A percentile compares a stretch with the other conserved stretches of the same genome.
These are phyloP conservation scores for Diaporthe longicolla DNA, from an alignment of 2,329 filamentous ascomycete genomes.

Conservation along the genomic window DNA sequence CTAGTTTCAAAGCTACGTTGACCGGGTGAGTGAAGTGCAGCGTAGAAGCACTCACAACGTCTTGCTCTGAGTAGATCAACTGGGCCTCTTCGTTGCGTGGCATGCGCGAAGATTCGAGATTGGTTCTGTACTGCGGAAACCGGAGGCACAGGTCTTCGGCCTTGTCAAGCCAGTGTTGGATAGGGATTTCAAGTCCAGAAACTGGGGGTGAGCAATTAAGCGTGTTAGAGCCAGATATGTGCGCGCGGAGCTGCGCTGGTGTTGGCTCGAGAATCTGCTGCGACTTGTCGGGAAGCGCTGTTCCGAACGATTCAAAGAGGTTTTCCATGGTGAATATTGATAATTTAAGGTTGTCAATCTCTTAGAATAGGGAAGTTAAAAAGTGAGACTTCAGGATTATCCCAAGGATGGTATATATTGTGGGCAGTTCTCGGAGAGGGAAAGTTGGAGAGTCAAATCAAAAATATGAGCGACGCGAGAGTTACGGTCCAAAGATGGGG, in stretches of 20 bases:
- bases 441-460: not conserved
- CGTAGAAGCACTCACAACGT: not conserved
- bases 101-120: not conserved
- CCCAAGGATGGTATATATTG: not conserved
- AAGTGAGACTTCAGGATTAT: not conserved
- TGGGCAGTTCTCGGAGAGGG: not conserved
- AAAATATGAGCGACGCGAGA: not conserved
- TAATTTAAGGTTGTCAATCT: not conserved
- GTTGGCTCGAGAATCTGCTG: not conserved
- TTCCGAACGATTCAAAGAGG: not conserved
- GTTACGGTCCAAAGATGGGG: not conserved
- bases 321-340: not conserved
- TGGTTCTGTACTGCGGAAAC: not conserved
- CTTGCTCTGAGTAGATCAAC: not conserved
- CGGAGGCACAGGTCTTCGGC: not conserved
- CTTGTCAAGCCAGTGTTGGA: not conserved
- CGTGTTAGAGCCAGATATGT: not conserved
- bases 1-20: not conserved
- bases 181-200: not conserved
- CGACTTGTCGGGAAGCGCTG: not conserved
- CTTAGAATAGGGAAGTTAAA: not conserved
- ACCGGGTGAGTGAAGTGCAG: not conserved
- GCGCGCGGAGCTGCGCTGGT: not conserved
- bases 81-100: not conserved
- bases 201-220: no score